Conservation (phyloP, 176 grass and related monocot species). For the Oryza rufipogon region DNA sequence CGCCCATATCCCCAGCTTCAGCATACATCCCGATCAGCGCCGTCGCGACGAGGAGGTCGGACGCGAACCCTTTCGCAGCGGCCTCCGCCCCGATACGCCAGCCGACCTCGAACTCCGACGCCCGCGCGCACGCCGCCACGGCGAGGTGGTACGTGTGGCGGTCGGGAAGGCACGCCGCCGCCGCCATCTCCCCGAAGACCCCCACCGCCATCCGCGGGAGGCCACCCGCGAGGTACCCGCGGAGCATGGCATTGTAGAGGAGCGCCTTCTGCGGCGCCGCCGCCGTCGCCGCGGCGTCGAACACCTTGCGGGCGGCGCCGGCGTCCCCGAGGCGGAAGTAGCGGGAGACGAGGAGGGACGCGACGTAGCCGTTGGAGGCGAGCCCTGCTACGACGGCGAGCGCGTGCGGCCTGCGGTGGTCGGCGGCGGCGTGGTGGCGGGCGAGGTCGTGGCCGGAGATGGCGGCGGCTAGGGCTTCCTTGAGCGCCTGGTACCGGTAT, state of each 20-base stretch:
- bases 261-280: constrained; percentile 42
- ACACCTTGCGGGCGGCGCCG: constrained; percentile 43
- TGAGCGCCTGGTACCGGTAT: constrained; percentile 60
- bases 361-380: constrained; percentile 51
- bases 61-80: constrained; percentile 29
- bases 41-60: constrained; percentile 61
- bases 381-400: constrained; percentile 50
- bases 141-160: constrained; percentile 64
- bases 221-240: constrained; percentile 45
- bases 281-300: constrained; percentile 35
- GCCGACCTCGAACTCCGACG: constrained; percentile 33
- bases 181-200: constrained; percentile 38
- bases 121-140: constrained; percentile 47
- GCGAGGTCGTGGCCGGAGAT: constrained; percentile 31
- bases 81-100: background rate
- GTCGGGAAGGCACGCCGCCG: constrained; percentile 46
- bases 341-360: constrained; percentile 56
- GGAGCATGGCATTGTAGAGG: constrained; percentile 73
- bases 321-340: constrained; percentile 60
- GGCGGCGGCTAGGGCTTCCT: constrained; percentile 62
- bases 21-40: constrained; percentile 51
- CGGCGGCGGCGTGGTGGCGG: constrained; percentile 28
- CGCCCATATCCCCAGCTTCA: constrained; percentile 29
- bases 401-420: constrained; percentile 53
- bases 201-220: constrained; percentile 38